Percentiles rank a stretch among this genome's conserved stretches.
Evolutionary conservation across 169 alveolate genomes (phyloP).

Genomic region (Eimeria maxima): DNA sequence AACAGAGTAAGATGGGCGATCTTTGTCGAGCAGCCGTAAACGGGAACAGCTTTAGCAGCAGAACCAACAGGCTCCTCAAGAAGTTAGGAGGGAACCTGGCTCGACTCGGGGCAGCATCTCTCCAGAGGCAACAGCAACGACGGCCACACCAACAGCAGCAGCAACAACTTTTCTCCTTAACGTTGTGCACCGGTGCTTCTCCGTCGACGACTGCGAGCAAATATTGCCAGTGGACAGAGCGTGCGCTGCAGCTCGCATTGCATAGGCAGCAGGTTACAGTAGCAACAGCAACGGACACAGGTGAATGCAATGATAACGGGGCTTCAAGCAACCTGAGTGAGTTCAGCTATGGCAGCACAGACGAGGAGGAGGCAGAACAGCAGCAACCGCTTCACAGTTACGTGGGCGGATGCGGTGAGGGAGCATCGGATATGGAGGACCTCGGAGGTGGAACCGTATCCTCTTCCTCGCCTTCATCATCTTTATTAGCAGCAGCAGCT

Average conservation of each 20-base stretch:
- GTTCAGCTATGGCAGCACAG: conserved; percentile 11
- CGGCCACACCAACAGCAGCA: neutral
- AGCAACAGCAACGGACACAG: neutral
- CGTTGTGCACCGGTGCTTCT: neutral
- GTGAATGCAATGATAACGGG: neutral
- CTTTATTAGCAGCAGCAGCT: neutral
- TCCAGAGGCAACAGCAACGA: neutral
- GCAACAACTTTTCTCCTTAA: neutral
- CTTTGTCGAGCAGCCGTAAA: neutral
- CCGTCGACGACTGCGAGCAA: conserved; percentile 32
- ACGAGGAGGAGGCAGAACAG: neutral
- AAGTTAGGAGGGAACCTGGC: neutral
- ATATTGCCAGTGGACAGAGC: conserved; percentile 15
- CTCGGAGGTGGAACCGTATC: neutral
- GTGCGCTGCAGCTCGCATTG: conserved; percentile 23
- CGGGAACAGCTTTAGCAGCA: conserved; percentile 52
- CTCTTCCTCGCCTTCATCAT: neutral
- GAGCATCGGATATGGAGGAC: conserved; percentile 2
- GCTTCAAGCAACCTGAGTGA: neutral
- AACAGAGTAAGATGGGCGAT: no score
- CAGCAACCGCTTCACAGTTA: conserved; percentile 11
- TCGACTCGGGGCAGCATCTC: neutral
- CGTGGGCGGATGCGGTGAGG: neutral
- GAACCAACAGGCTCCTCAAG: neutral
- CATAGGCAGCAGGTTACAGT: conserved; percentile 20